phyloP scores from a whole-genome alignment of 1,139 yeast genomes.

The Debaryomycetaceae sp. region DNA sequence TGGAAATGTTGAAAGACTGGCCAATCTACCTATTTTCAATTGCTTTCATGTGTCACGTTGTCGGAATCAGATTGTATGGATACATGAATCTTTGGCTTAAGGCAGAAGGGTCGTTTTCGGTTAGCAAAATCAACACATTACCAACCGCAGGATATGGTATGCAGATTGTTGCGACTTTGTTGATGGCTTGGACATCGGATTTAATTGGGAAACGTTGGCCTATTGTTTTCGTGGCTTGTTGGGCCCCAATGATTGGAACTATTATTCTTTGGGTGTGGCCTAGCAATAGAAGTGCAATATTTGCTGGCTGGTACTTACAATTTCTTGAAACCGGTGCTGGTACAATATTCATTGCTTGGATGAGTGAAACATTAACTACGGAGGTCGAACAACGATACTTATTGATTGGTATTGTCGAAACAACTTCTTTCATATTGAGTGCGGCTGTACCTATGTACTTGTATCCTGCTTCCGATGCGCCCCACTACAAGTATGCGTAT shows the following conservation, averaged over 20 bases:
- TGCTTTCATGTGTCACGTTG: conserved; percentile 10
- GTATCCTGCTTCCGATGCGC: conserved; percentile 12
- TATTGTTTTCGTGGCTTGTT: conserved; percentile 12
- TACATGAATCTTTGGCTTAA: conserved; percentile 24
- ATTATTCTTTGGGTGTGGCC: conserved; percentile 15
- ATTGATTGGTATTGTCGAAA: conserved; percentile 16
- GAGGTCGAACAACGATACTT: conserved; percentile 17
- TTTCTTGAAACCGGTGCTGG: conserved; percentile 19
- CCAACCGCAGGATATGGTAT: conserved; percentile 28
- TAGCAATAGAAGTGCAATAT: conserved; percentile 7
- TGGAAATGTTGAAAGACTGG: conserved; percentile 8
- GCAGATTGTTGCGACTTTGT: conserved; percentile 12
- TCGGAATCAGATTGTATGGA: conserved; percentile 11
- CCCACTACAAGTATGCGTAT: conserved; percentile 16
- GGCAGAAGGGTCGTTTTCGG: conserved; percentile 15
- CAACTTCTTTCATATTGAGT: conserved; percentile 16
- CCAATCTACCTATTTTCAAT: conserved; percentile 10
- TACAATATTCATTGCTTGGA: conserved; percentile 19
- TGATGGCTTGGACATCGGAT: conserved; percentile 18
- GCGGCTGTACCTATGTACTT: conserved; percentile 16
- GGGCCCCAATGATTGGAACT: conserved; percentile 15
- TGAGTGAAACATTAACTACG: conserved; percentile 15
- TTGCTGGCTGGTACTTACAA: conserved; percentile 18
- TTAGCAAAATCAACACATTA: conserved; percentile 24
- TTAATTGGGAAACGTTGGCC: conserved; percentile 16